Conservation (phyloP, 1,139 yeast genomes). For the Spencermartinsiella ligniputridi region DNA sequence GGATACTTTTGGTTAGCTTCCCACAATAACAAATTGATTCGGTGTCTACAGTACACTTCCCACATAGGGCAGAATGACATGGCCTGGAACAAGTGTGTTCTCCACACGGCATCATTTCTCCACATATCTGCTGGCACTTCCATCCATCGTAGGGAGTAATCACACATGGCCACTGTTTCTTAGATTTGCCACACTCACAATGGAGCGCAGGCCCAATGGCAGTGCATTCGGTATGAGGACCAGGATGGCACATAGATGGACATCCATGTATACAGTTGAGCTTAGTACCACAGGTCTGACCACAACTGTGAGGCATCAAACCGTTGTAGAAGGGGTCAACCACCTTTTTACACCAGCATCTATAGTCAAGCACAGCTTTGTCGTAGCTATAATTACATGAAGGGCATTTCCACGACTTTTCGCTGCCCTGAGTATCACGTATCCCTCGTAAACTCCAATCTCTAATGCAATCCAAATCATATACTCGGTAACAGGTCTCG, state of each 20-base stretch:
- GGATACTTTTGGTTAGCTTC: constrained; percentile 26
- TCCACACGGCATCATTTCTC: constrained; percentile 62
- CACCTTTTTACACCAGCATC: constrained; percentile 89
- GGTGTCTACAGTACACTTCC: constrained; percentile 51
- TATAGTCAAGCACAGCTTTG: constrained; percentile 55
- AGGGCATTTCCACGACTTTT: constrained; percentile 75
- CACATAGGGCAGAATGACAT: constrained; percentile 81
- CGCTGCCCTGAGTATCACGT: constrained; percentile 14
- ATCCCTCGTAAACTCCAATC: constrained; percentile 77
- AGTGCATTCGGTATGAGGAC: constrained; percentile 79
- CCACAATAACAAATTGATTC: constrained; percentile 74
- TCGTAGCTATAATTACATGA: constrained; percentile 61
- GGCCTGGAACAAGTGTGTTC: constrained; percentile 54
- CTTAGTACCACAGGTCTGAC: constrained; percentile 65
- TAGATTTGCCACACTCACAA: constrained; percentile 71
- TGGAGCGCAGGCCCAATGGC: constrained; percentile 65
- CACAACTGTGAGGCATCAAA: constrained; percentile 81
- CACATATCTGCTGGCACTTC: constrained; percentile 63
- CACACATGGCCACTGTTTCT: constrained; percentile 66
- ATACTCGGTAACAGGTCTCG: constrained; percentile 65
- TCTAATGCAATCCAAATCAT: constrained; percentile 72
- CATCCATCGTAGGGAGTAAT: constrained; percentile 71
- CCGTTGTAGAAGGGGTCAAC: constrained; percentile 60
- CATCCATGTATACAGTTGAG: constrained; percentile 64
- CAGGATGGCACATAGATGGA: constrained; percentile 78